These are phyloP conservation scores for Boletus rex-veris DNA, from an alignment of 768 basidiomycete genomes.

Conservation along the genomic window DNA sequence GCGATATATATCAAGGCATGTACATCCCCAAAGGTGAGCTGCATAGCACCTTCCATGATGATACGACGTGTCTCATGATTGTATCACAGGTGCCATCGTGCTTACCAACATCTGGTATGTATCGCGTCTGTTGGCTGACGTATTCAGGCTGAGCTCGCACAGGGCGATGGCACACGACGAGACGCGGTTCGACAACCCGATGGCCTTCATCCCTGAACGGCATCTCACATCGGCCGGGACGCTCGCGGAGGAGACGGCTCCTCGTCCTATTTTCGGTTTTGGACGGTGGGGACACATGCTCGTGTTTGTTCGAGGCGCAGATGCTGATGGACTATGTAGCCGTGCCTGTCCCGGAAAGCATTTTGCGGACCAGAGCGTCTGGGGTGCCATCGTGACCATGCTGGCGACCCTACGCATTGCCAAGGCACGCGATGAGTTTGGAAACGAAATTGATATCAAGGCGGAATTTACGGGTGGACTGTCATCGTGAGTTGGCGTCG, in stretches of 20 bases:
- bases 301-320: neutral
- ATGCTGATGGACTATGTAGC: slow-evolving; percentile 9
- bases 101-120: slow-evolving; percentile 26
- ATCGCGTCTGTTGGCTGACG: neutral
- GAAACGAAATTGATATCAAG: slow-evolving; percentile 28
- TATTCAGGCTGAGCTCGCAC: neutral
- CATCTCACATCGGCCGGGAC: slow-evolving; percentile 36
- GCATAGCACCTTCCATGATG: neutral
- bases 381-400: slow-evolving; percentile 30
- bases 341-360: slow-evolving; percentile 34
- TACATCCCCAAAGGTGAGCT: slow-evolving; percentile 29
- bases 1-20: slow-evolving; percentile 29
- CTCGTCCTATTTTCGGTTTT: slow-evolving; percentile 18
- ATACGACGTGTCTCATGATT: neutral
- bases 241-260: neutral
- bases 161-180: slow-evolving; percentile 52
- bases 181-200: slow-evolving; percentile 48
- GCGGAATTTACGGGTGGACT: slow-evolving; percentile 24
- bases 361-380: slow-evolving; percentile 33
- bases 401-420: slow-evolving; percentile 29
- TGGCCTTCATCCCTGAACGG: slow-evolving; percentile 53
- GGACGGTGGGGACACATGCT: slow-evolving; percentile 17
- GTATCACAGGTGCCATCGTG: slow-evolving; percentile 16
- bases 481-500: slow-evolving; percentile 8
- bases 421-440: slow-evolving; percentile 27